A percentile compares a stretch with the other conserved stretches of the same genome.
Evolutionary conservation across 2,329 filamentous ascomycete genomes (phyloP).

Genomic region (Cytospora chrysosperma): DNA sequence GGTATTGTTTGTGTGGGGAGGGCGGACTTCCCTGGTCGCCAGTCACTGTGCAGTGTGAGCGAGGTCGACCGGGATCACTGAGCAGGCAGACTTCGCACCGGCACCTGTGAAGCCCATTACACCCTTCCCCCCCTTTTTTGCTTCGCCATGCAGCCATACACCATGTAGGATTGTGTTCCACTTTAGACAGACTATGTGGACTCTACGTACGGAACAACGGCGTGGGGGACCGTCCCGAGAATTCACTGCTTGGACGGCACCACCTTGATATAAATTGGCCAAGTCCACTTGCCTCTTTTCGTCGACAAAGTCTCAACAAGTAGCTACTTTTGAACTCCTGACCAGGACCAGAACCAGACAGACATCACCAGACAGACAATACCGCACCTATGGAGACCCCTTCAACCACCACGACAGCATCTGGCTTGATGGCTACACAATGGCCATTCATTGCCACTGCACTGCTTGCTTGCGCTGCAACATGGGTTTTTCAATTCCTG

Average conservation of each 20-base stretch:
- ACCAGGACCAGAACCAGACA: not conserved
- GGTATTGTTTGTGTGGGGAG: not conserved
- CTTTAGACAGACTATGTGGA: not conserved
- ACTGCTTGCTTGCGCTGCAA: conserved; percentile 10
- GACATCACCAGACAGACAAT: not conserved
- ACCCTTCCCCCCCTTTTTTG: not conserved
- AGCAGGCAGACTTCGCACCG: not conserved
- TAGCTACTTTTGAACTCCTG: not conserved
- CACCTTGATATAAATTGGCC: not conserved
- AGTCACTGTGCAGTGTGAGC: no score
- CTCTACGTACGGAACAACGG: not conserved
- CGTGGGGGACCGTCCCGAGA: not conserved
- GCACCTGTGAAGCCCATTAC: not conserved
- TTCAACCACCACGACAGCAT: conserved; percentile 1
- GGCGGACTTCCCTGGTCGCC: not conserved
- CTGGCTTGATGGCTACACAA: conserved; percentile 8
- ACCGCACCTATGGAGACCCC: conserved; percentile 8
- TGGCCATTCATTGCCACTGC: conserved; percentile 16
- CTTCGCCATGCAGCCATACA: not conserved
- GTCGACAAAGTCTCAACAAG: not conserved
- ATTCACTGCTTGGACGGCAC: not conserved
- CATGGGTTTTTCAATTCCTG: conserved; percentile 14
- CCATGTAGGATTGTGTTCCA: not conserved
- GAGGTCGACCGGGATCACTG: not conserved
- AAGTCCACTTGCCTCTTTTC: not conserved